Base-by-base conservation (phyloP, 768 basidiomycete species). In the Serendipita indica region DNA sequence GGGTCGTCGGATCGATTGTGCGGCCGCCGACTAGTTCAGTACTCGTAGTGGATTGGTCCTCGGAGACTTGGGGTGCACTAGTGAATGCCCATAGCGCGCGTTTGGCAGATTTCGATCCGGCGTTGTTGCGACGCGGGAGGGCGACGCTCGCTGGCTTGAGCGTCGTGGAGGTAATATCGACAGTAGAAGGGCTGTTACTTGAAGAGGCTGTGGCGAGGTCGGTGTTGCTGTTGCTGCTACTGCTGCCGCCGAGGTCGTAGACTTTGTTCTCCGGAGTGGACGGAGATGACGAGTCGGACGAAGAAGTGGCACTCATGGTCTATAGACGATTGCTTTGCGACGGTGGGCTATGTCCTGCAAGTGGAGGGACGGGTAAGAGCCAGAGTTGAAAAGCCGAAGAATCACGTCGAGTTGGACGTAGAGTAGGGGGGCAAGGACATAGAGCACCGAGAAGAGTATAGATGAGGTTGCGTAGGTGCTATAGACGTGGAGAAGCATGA, bases 61-160 rank as follows among this genome's bases (percentile, higher is more conserved):
- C 6, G n/a, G n/a, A n/a, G 41, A 6, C 16, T n/a, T 25, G 35
- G 18, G 12, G 41, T 43, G 41, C 27, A n/a, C 7, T 43, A 6
- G 41, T 69, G 34, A 75, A 65, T 0, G 73, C 70, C 74, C 74
- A 75, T 16, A 75, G 65, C 0, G 73, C 69, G 1, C 71, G 66
- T 61, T 73, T 73, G 13, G 68, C 64, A 3, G 72, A 69, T 33
- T 69, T 68, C 49, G 69, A 65, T 3, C 65, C 64, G 3, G 65
- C 28, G 46, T 34, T 62, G 16, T 41, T 57, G 22, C 61, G 61
- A 39, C 32, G 39, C 18, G 68, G 69, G 16, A 69, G 67, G 28
- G 67, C 63, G 7, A 65, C 45, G 35, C 43, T 61, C 64, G 27
- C 65, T 65, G 58, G 64, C 34, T 52, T 37, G 39, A 52, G 18